Evolutionary conservation across 2,329 filamentous ascomycete genomes (phyloP).

Genomic region (Talaromyces funiculosus): DNA sequence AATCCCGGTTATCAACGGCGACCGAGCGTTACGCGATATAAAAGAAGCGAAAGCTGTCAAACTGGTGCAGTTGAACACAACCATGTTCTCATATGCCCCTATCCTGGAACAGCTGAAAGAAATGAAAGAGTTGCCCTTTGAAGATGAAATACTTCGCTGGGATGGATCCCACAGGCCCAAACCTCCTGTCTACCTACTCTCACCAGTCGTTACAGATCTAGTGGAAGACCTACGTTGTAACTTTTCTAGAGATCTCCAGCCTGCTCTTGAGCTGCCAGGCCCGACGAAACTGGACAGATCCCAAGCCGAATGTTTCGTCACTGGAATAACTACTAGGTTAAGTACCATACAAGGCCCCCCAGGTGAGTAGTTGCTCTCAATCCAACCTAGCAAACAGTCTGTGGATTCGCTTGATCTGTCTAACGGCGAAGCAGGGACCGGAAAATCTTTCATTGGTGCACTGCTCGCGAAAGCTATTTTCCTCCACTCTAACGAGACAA

Average conservation of each 20-base stretch:
- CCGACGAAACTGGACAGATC: slow-evolving; percentile 41
- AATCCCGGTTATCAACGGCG: slow-evolving; percentile 45
- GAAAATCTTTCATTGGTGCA: slow-evolving; percentile 65
- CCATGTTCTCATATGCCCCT: slow-evolving; percentile 63
- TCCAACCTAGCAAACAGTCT: background rate
- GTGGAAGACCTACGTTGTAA: background rate
- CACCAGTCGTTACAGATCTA: background rate
- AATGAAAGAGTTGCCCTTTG: slow-evolving; percentile 51
- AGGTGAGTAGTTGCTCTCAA: slow-evolving; percentile 37
- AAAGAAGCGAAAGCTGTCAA: slow-evolving; percentile 25
- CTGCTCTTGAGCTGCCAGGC: slow-evolving; percentile 22
- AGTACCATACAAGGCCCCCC: slow-evolving; percentile 65
- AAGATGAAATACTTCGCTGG: slow-evolving; percentile 45
- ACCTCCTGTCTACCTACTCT: background rate
- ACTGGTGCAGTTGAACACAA: slow-evolving; percentile 57
- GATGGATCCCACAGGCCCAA: slow-evolving; percentile 6
- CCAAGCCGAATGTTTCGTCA: slow-evolving; percentile 51
- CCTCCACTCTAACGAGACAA: slow-evolving; percentile 39
- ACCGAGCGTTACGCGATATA: slow-evolving; percentile 42
- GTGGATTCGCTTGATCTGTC: background rate
- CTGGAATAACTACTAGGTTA: slow-evolving; percentile 47
- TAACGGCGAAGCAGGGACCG: slow-evolving; percentile 48
- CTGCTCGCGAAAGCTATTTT: slow-evolving; percentile 52
- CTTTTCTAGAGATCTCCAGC: slow-evolving; percentile 18
- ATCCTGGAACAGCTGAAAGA: slow-evolving; percentile 55